A percentile compares a stretch with the other conserved stretches of the same genome.
Evolutionary conservation across 352 stramenopile species (phyloP).

Genomic region (Pythium grandisporangium): DNA sequence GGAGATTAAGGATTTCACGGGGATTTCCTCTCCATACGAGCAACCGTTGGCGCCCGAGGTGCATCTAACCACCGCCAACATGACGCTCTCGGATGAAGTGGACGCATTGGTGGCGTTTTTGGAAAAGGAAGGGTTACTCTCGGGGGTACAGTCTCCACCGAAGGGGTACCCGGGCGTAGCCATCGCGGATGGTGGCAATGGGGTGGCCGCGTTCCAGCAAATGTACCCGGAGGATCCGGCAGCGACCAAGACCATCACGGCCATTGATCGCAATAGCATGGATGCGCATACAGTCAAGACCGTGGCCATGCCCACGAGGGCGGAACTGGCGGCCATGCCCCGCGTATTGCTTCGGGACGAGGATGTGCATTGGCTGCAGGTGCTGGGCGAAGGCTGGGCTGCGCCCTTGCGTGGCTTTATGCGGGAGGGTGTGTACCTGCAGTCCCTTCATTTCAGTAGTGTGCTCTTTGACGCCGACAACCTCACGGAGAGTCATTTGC

Average conservation of each 20-base stretch:
- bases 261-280: too few relatives aligned
- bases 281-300: too few relatives aligned
- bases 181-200: constrained; percentile 85
- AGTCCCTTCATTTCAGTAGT: constrained; percentile 96
- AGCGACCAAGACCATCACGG: constrained; percentile 16
- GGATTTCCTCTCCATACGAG: constrained; percentile 98
- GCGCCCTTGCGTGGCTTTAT: constrained; percentile 96
- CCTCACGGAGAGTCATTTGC: constrained; percentile 76
- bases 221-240: constrained; percentile 46
- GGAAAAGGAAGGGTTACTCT: constrained; percentile 49
- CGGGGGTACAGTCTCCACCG: constrained; percentile 38
- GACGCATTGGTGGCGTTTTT: constrained; percentile 51
- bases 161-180: constrained; percentile 61
- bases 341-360: constrained; percentile 95
- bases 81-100: constrained; percentile 88
- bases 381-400: constrained; percentile 96
- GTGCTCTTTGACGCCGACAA: constrained; percentile 96
- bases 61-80: constrained; percentile 91
- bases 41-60: constrained; percentile 92
- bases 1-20: constrained; percentile 98
- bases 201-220: constrained; percentile 42
- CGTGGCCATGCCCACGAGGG: too few relatives aligned
- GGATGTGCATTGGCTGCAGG: constrained; percentile 98
- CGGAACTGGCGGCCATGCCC: too few relatives aligned
- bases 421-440: constrained; percentile 94